Evolutionary conservation across 176 grass and related monocot species (phyloP).

Genomic region (Bromus sterilis): DNA sequence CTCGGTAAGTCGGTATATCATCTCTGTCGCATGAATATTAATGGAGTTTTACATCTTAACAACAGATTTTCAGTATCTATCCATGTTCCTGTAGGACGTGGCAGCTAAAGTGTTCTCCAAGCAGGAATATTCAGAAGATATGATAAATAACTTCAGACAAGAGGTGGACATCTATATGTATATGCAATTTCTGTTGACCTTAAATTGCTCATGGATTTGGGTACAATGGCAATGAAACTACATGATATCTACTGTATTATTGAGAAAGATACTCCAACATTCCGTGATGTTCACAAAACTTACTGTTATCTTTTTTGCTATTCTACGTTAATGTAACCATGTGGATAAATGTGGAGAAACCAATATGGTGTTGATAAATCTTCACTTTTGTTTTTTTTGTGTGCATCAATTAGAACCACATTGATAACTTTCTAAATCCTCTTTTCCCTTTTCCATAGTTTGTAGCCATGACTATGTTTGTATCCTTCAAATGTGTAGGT

Average conservation of each 20-base stretch:
- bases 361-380: not conserved
- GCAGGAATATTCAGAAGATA: conserved; percentile 85
- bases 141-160: conserved; percentile 80
- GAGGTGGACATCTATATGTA: conserved; percentile 48
- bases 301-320: not conserved
- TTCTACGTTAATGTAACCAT: not conserved
- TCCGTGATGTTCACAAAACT: not conserved
- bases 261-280: not conserved
- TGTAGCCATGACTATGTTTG: not conserved
- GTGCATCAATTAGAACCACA: not conserved
- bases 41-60: not conserved
- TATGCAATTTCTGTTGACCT: not conserved
- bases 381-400: not conserved
- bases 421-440: not conserved
- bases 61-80: not conserved
- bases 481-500: conserved; percentile 37
- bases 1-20: conserved; percentile 61
- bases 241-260: not conserved
- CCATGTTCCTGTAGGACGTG: conserved; percentile 48
- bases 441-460: not conserved
- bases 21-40: not conserved
- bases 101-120: conserved; percentile 86
- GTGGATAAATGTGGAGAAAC: not conserved
- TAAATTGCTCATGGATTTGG: not conserved
- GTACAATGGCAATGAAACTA: not conserved